Evolutionary conservation across 768 basidiomycete species (phyloP), one percentile per base, ranked within the genome.

Genomic region (Auriculariales sp.): DNA sequence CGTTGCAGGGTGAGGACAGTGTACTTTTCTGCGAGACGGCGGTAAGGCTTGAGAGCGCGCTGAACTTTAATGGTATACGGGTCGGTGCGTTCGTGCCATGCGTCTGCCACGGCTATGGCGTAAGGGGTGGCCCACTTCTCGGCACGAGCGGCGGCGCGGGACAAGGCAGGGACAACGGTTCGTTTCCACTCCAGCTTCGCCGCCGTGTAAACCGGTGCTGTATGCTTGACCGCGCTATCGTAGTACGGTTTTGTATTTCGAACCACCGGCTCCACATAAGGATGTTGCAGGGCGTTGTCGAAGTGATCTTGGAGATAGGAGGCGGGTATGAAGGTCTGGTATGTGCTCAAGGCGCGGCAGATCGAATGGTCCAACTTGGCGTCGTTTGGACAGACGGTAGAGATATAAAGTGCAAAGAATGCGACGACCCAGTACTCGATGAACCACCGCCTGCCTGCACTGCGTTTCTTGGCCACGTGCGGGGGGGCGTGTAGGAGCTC

Each of bases 311-410:
- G 39, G 7, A 44, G 17, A 15, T 44, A 44, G 4, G 9, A 10
- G 39, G 22, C 22, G 39, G 39, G 39, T 11, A 44, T 44, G 19
- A 24, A 44, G 4, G 39, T 7, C 19, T 44, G 39, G 39, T 44
- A 44, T 12, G 19, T 7, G 39, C 27, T 25, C 10, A 44, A 5
- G 19, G 39, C 39, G 39, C 22, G 17, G 39, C 39, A 44, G 15
- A 44, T 19, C 3, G 6, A 5, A 24, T 44, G 39, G 1, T 44
- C 39, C 4, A 22, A 25, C 15, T 25, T 19, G 22, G 39, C 11
- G 39, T 44, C 39, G 33, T 28, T 10, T 44, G 49, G 49, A 31
- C 49, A 30, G 36, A 50, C 28, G 49, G 42, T 15, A 28, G 33
- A 25, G 49, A 50, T 29, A 27, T 49, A 27, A 9, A 19, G 12